phyloP scores from a whole-genome alignment of 495 filamentous ascomycete genomes.

The Daldinia decipiens region DNA sequence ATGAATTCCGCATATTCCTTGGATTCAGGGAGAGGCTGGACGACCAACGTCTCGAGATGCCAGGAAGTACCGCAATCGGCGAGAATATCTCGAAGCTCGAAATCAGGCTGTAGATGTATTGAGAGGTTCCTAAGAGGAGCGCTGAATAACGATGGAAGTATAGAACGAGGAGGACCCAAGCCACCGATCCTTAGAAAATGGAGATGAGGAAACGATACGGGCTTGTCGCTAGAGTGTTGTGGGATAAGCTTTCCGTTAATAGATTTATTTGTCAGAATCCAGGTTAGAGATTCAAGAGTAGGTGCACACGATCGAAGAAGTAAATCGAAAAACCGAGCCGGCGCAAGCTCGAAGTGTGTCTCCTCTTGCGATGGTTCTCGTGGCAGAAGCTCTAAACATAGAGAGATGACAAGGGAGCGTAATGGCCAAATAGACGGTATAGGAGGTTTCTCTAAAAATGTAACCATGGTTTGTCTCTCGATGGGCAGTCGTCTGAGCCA shows the following conservation, averaged over 20 bases:
- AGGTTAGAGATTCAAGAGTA: slow-evolving; percentile 4
- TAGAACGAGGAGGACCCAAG: not conserved
- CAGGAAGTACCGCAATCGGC: not conserved
- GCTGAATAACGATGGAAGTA: not conserved
- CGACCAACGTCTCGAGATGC: not conserved
- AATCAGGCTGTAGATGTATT: not conserved
- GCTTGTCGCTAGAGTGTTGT: not conserved
- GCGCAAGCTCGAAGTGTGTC: not conserved
- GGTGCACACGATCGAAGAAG: slow-evolving; percentile 8
- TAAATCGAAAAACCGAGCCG: not conserved
- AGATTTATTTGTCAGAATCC: not conserved
- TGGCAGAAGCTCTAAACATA: not conserved
- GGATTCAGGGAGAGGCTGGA: not conserved
- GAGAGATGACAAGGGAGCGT: not conserved
- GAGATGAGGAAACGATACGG: not conserved
- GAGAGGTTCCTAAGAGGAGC: slow-evolving; percentile 14
- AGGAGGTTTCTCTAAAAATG: not conserved
- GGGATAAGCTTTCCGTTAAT: not conserved
- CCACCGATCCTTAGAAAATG: not conserved
- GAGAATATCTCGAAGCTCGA: not conserved
- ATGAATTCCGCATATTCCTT: not conserved
- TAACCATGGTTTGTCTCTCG: not conserved
- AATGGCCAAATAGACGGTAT: not conserved
- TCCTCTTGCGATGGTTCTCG: not conserved
- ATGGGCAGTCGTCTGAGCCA: not conserved